These are phyloP conservation scores for Zymoseptoria pseudotritici DNA, from an alignment of 2,329 filamentous ascomycete species.

Conservation along the genomic window DNA sequence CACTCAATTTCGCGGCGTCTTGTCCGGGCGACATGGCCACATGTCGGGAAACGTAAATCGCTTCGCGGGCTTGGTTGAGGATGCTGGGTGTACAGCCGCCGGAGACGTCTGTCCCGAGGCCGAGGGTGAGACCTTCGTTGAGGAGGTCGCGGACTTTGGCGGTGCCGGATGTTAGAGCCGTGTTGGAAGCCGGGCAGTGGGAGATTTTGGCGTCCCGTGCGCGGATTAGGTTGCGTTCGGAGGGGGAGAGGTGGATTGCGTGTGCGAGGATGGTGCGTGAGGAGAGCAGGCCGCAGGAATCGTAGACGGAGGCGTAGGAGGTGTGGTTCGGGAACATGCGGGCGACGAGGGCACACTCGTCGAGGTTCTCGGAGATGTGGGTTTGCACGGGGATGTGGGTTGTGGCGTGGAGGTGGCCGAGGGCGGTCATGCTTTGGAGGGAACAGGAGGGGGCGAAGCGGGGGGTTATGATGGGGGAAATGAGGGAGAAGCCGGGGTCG, in stretches of 20 bases:
- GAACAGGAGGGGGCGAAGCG: constrained; percentile 54
- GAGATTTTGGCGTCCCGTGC: constrained; percentile 57
- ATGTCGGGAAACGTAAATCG: constrained; percentile 68
- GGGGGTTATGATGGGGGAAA: constrained; percentile 74
- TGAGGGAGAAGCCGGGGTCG: constrained; percentile 57
- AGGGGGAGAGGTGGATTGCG: constrained; percentile 64
- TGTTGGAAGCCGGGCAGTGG: constrained; percentile 86
- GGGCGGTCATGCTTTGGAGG: constrained; percentile 47
- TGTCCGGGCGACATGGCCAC: constrained; percentile 47
- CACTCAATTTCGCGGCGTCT: constrained; percentile 57
- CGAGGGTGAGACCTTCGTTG: constrained; percentile 67
- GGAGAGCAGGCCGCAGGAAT: constrained; percentile 61
- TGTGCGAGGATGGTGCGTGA: constrained; percentile 76
- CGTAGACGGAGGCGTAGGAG: constrained; percentile 74
- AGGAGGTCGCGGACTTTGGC: constrained; percentile 69
- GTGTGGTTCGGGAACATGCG: constrained; percentile 57
- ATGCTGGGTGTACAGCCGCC: constrained; percentile 80
- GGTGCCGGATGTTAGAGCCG: constrained; percentile 69
- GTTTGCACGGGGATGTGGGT: constrained; percentile 70
- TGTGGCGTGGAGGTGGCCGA: constrained; percentile 58
- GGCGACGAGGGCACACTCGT: constrained; percentile 65
- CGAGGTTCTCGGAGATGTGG: constrained; percentile 76
- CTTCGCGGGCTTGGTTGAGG: constrained; percentile 75
- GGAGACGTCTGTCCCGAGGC: constrained; percentile 83
- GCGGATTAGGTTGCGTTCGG: constrained; percentile 60